Evolutionary conservation across 1,284 basidiomycete genomes (phyloP).

Genomic region (Melampsora americana): DNA sequence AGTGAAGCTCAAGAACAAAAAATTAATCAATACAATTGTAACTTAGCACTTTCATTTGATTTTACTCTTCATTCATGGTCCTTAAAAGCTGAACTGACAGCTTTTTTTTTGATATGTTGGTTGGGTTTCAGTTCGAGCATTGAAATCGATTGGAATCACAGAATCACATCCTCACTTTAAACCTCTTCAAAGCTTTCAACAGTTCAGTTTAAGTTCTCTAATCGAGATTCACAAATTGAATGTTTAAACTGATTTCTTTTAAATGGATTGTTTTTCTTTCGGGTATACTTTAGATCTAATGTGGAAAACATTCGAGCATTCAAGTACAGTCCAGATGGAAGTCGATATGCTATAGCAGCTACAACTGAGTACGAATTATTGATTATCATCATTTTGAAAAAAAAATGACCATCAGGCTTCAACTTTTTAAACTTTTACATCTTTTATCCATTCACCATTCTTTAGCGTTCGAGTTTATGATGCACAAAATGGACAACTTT

Average conservation of each 20-base stretch:
- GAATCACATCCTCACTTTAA: slow-evolving; percentile 26
- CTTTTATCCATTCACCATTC: too few species aligned
- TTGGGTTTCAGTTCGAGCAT: slow-evolving; percentile 13
- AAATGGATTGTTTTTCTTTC: not conserved
- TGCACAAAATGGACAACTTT: slow-evolving; percentile 46
- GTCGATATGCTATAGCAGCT: slow-evolving; percentile 78
- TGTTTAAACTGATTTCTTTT: not conserved
- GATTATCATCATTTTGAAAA: too few species aligned
- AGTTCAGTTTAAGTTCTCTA: not conserved
- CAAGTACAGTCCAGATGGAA: slow-evolving; percentile 81
- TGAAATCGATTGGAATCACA: slow-evolving; percentile 20
- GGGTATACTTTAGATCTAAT: slow-evolving; percentile 54
- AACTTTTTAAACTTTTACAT: too few species aligned
- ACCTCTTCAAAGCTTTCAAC: slow-evolving; percentile 13
- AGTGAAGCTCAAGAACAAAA: too few species aligned
- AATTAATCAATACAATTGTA: slow-evolving; percentile 32
- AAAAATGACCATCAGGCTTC: too few species aligned
- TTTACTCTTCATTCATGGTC: not conserved
- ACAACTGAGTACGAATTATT: slow-evolving; percentile 65
- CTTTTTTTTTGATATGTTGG: not conserved
- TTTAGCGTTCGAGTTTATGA: slow-evolving; percentile 23
- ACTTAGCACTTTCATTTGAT: not conserved
- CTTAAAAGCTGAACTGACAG: not conserved
- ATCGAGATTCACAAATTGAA: too few species aligned
- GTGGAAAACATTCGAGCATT: slow-evolving; percentile 70